Conservation (phyloP, 768 basidiomycete species). For the Pilatotrama ljubarskyi region DNA sequence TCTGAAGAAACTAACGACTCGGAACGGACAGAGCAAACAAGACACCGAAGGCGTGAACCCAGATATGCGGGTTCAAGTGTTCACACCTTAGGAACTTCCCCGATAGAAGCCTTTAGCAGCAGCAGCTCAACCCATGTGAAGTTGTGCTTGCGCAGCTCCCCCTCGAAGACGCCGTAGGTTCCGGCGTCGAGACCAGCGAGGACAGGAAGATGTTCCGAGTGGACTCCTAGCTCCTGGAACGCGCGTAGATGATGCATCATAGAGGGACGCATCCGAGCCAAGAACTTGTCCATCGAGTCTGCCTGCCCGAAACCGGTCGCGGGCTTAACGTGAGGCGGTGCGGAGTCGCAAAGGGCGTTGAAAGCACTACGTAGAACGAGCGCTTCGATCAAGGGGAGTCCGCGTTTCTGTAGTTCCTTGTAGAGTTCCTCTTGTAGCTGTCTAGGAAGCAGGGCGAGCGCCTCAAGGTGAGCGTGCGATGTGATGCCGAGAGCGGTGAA, state of each 20-base stretch:
- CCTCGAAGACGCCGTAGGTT: background rate
- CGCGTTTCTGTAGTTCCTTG: background rate
- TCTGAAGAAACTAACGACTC: too few relatives aligned
- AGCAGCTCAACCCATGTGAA: background rate
- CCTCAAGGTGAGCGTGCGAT: background rate
- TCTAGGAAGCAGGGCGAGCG: background rate
- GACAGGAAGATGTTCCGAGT: background rate
- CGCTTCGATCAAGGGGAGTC: background rate
- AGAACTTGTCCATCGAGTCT: background rate
- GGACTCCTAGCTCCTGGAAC: background rate
- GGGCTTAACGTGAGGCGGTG: too few relatives aligned
- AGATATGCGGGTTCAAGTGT: too few relatives aligned
- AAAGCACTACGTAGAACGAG: background rate
- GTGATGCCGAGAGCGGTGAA: background rate
- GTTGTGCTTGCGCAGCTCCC: background rate
- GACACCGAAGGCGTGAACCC: too few relatives aligned
- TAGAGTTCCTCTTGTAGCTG: background rate
- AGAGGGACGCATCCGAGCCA: background rate
- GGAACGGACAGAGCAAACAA: too few relatives aligned
- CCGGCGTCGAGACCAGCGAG: background rate
- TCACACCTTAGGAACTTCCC: background rate
- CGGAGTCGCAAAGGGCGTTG: background rate
- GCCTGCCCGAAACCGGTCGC: too few relatives aligned
- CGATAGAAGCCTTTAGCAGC: background rate
- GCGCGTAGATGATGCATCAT: background rate